Evolutionary conservation across 805 yeast genomes (phyloP).

Genomic region (Yamadazyma takamatsuzukensis): DNA sequence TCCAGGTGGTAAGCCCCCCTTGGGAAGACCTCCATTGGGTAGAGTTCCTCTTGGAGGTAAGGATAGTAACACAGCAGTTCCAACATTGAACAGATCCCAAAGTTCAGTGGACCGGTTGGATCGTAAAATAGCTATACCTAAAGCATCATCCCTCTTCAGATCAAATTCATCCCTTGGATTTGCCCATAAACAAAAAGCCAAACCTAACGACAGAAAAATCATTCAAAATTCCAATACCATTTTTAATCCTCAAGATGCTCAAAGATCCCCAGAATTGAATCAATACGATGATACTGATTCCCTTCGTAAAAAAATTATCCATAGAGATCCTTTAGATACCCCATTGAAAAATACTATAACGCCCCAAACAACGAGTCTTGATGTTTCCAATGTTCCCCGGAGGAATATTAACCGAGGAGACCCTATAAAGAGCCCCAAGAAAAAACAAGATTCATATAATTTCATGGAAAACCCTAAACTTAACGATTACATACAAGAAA

Average conservation of each 20-base stretch:
- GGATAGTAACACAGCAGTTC: constrained; percentile 26
- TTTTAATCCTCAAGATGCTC: constrained; percentile 17
- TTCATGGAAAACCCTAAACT: no score
- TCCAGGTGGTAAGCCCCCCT: constrained; percentile 3
- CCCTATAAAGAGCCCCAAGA: constrained; percentile 12
- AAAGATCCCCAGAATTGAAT: constrained; percentile 18
- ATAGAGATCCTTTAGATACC: constrained; percentile 3
- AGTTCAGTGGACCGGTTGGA: constrained; percentile 13
- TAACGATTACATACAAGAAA: no score
- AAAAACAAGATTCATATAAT: no score
- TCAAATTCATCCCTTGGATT: constrained; percentile 39
- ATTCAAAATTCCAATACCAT: constrained; percentile 4
- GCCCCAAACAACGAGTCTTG: constrained; percentile 6
- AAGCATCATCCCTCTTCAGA: constrained; percentile 12
- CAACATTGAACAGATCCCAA: constrained; percentile 29
- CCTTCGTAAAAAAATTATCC: constrained; percentile 15
- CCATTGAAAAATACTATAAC: constrained; percentile 3
- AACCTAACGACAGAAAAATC: constrained; percentile 1
- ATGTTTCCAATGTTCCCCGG: neutral
- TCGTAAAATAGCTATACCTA: constrained; percentile 4
- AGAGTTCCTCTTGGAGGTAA: constrained; percentile 41
- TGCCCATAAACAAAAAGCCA: constrained; percentile 13
- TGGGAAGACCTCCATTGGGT: neutral
- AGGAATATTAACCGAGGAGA: constrained; percentile 9
- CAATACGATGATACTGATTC: constrained; percentile 22